These are phyloP conservation scores for Aspergillus incahuasiensis DNA, from an alignment of 495 filamentous ascomycete genomes.

Conservation along the genomic window DNA sequence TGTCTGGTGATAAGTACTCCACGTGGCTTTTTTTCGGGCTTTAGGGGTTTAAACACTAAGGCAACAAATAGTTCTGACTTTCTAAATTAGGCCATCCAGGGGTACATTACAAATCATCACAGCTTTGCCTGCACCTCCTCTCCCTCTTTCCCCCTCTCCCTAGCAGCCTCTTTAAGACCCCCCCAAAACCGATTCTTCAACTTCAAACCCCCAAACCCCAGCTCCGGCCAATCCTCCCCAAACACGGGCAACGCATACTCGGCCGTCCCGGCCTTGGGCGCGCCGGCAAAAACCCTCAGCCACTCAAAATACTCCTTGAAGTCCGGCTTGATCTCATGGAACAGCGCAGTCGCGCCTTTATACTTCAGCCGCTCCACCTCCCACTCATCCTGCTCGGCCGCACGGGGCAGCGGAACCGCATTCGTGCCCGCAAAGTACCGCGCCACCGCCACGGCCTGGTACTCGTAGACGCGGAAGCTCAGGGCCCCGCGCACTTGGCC, in stretches of 20 bases:
- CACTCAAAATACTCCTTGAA: slow-evolving; percentile 49
- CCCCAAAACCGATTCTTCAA: slow-evolving; percentile 23
- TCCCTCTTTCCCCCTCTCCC: background rate
- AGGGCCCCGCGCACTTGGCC: slow-evolving; percentile 44
- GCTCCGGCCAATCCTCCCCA: slow-evolving; percentile 34
- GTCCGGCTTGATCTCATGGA: slow-evolving; percentile 43
- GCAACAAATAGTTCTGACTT: too few species aligned
- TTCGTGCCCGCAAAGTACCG: slow-evolving; percentile 43
- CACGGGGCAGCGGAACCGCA: slow-evolving; percentile 25
- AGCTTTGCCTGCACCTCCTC: background rate
- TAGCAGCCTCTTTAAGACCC: background rate
- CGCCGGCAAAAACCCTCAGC: slow-evolving; percentile 35
- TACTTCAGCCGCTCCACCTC: slow-evolving; percentile 37
- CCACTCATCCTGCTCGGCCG: slow-evolving; percentile 41
- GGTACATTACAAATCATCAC: too few species aligned
- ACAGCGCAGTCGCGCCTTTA: slow-evolving; percentile 38
- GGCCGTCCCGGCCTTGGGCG: slow-evolving; percentile 29
- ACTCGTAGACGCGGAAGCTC: slow-evolving; percentile 51
- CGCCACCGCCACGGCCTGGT: slow-evolving; percentile 48
- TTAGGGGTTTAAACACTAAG: too few species aligned
- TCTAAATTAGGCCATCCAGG: too few species aligned
- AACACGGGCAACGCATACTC: slow-evolving; percentile 34
- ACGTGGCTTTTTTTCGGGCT: too few species aligned
- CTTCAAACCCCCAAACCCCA: slow-evolving; percentile 20
- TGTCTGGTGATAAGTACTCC: too few species aligned